Conservation (phyloP, 768 basidiomycete genomes). For the Holtermanniella nyarrowii region DNA sequence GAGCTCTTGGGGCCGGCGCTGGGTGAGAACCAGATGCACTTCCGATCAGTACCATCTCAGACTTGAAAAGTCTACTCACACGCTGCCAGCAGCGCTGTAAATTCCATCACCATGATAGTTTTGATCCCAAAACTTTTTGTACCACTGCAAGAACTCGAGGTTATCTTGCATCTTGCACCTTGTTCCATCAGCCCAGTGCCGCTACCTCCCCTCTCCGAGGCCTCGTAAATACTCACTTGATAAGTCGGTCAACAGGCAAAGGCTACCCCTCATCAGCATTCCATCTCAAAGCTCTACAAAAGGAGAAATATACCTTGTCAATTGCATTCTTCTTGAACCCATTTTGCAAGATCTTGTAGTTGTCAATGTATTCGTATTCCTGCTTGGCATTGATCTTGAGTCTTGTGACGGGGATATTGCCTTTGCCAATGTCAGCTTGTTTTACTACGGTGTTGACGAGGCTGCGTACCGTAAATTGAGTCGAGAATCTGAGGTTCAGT, state of each 20-base stretch:
- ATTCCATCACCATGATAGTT: slow-evolving; percentile 69
- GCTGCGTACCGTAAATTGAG: slow-evolving; percentile 80
- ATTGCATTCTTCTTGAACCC: slow-evolving; percentile 84
- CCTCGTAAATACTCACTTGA: slow-evolving; percentile 51
- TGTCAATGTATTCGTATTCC: slow-evolving; percentile 84
- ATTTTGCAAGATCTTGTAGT: slow-evolving; percentile 92
- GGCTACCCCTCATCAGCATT: slow-evolving; percentile 49
- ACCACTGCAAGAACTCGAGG: slow-evolving; percentile 96
- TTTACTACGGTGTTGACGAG: background rate
- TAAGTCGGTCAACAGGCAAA: slow-evolving; percentile 84
- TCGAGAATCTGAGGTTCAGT: slow-evolving; percentile 53
- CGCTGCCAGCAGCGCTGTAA: slow-evolving; percentile 74
- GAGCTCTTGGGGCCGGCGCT: slow-evolving; percentile 4
- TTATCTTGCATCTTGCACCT: slow-evolving; percentile 98
- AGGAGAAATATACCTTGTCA: slow-evolving; percentile 61
- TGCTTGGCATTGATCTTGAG: slow-evolving; percentile 96
- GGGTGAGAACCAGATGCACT: slow-evolving; percentile 3
- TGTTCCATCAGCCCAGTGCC: background rate
- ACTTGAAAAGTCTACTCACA: slow-evolving; percentile 49
- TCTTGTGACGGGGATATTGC: slow-evolving; percentile 76
- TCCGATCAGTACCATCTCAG: background rate
- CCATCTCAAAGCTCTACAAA: background rate
- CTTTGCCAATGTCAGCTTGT: slow-evolving; percentile 41
- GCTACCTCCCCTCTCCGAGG: too few relatives aligned
- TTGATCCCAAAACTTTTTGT: slow-evolving; percentile 88